Evolutionary conservation across 371 early-diverging fungal species (phyloP), one percentile per base, ranked within the genome.

Genomic region (Syncephalastrum sp.): DNA sequence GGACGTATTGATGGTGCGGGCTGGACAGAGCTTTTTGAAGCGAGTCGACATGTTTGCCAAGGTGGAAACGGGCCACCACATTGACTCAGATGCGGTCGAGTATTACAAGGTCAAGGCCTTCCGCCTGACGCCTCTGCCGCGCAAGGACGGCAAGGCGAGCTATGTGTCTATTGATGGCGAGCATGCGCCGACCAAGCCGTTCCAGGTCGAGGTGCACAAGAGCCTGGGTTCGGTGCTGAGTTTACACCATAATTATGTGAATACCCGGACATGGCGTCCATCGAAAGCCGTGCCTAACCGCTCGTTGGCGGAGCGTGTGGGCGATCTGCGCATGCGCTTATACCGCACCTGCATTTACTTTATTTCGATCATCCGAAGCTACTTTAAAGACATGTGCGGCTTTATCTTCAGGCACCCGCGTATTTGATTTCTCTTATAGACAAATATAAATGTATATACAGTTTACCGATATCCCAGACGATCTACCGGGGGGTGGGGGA

Each of bases 111-210:
- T 82, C 27, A 78, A 78, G 46, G 86, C 85, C 1, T 83, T 81
- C 64, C 69, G 86, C 17, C 56, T 86, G 16, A 74, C 69, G 5
- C 86, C 86, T 0, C 57, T 73, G 14, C 52, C 67, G 7, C 38
- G 38, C 10, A 67, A 63, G 17, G 53, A 67, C 15, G 70, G 69
- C n/a, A 57, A 72, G 53, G 59, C 59, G 15, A 75, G 76, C 0
- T 84, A 74, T 53, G 72, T 86, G 3, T 74, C 84, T 3, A 79
- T 86, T 46, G 86, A 86, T 63, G 86, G 86, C 14, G 86, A 86
- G 33, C 83, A 79, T 54, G 79, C 81, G 19, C 81, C 82, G 5
- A 65, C 69, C 24, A 74, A 75, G 23, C 77, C 83, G 3, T 82
- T 83, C 56, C 86, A 86, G 53, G 82, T 83, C 8, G 80, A 86